Percentiles rank a stretch among this genome's conserved stretches.
Evolutionary conservation across 164 flowering plant genomes (phyloP).

Genomic region (Nelumbo lutea): DNA sequence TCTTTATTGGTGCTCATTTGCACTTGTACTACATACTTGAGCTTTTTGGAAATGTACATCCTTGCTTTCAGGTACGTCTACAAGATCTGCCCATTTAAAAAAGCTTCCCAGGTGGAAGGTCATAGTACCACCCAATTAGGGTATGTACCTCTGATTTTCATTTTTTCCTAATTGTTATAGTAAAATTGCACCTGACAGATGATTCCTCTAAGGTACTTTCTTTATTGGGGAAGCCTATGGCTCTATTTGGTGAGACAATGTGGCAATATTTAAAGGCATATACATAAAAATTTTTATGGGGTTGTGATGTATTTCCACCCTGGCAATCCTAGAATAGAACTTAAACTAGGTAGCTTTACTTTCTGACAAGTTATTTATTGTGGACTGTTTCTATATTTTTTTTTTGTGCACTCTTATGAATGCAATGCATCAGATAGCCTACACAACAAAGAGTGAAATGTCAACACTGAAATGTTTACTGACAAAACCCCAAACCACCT

Average conservation of each 20-base stretch:
- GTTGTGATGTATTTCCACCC: not conserved
- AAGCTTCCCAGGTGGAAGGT: constrained; percentile 93
- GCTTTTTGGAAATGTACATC: not conserved
- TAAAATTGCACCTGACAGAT: not conserved
- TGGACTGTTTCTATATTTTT: no score
- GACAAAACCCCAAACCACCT: constrained; percentile 7
- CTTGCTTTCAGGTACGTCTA: constrained; percentile 69
- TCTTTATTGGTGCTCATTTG: not conserved
- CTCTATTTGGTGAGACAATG: not conserved
- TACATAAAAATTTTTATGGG: not conserved
- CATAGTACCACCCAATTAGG: constrained; percentile 75
- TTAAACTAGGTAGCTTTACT: no score
- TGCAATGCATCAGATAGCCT: no score
- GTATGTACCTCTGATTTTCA: constrained; percentile 31
- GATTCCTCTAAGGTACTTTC: not conserved
- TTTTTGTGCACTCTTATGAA: no score
- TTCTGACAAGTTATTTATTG: no score
- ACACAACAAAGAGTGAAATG: constrained; percentile 9
- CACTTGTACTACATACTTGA: not conserved
- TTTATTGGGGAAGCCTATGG: not conserved
- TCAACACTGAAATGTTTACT: not conserved
- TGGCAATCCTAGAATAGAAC: no score
- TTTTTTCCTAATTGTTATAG: not conserved
- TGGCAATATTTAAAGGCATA: not conserved
- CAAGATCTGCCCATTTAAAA: constrained; percentile 88